phyloP scores from a whole-genome alignment of 2,329 filamentous ascomycete genomes.

The Neurospora sp. region DNA sequence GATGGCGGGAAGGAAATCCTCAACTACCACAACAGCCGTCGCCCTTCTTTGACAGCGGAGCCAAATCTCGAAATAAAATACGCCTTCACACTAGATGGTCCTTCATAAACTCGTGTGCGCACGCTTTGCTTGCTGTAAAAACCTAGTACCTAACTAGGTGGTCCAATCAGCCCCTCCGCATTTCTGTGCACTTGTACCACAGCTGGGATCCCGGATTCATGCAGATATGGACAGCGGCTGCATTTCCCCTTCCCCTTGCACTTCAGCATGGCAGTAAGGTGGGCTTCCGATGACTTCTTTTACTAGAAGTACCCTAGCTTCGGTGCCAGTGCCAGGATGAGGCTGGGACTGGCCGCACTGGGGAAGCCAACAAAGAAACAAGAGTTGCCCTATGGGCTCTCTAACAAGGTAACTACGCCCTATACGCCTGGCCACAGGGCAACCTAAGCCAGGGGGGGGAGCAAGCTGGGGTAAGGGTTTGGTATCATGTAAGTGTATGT shows the following conservation, averaged over 20 bases:
- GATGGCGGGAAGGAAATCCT: not conserved
- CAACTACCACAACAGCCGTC: not conserved
- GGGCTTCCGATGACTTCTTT: not conserved
- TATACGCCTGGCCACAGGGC: not conserved
- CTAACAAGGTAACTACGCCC: not conserved
- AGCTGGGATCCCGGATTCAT: not conserved
- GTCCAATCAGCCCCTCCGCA: not conserved
- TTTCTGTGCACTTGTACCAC: not conserved
- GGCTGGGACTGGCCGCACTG: not conserved
- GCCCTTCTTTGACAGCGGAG: not conserved
- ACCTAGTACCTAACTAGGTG: not conserved
- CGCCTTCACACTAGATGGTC: not conserved
- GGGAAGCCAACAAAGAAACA: not conserved
- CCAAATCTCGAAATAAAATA: not conserved
- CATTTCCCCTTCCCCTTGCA: not conserved
- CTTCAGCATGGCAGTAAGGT: not conserved
- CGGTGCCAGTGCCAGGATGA: not conserved
- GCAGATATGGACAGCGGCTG: not conserved
- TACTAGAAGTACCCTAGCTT: not conserved
- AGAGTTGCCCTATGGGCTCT: not conserved
- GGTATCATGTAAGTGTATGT: not conserved
- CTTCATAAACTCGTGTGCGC: not conserved
- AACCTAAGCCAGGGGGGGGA: not conserved
- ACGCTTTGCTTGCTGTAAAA: not conserved
- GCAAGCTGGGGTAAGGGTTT: not conserved